phyloP scores from a whole-genome alignment of 2,329 filamentous ascomycete genomes.

The Eutypella sp. region DNA sequence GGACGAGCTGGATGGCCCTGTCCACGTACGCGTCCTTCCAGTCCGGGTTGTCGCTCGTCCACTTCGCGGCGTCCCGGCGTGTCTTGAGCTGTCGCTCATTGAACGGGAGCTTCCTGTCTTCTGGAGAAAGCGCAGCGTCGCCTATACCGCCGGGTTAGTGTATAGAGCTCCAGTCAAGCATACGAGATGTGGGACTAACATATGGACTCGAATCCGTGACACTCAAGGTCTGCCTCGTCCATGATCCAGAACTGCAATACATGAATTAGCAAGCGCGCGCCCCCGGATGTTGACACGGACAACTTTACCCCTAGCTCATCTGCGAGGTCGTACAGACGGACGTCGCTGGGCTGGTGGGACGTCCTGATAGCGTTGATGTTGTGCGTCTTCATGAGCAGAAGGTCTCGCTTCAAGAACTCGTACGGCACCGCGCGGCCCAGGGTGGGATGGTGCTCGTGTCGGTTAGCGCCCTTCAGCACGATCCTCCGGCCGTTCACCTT shows the following conservation, averaged over 20 bases:
- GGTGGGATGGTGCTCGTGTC: slow-evolving; percentile 57
- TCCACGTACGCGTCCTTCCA: slow-evolving; percentile 61
- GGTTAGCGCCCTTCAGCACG: slow-evolving; percentile 54
- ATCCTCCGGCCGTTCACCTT: slow-evolving; percentile 54
- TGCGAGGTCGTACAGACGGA: slow-evolving; percentile 47
- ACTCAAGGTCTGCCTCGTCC: slow-evolving; percentile 40
- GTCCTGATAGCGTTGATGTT: slow-evolving; percentile 60
- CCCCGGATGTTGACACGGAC: background rate
- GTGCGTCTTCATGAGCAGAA: slow-evolving; percentile 56
- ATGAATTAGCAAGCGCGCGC: background rate
- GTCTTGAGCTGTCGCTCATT: slow-evolving; percentile 27
- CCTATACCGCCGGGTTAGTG: slow-evolving; percentile 16
- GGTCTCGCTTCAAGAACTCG: slow-evolving; percentile 50
- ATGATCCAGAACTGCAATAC: slow-evolving; percentile 47
- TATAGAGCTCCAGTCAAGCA: background rate
- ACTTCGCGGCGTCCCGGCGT: slow-evolving; percentile 35
- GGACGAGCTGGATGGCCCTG: slow-evolving; percentile 57
- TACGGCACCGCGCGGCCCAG: slow-evolving; percentile 50
- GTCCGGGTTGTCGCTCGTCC: slow-evolving; percentile 50
- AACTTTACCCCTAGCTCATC: slow-evolving; percentile 48
- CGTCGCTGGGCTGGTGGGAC: slow-evolving; percentile 54
- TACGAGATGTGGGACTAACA: slow-evolving; percentile 14
- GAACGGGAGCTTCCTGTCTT: slow-evolving; percentile 23
- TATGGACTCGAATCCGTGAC: slow-evolving; percentile 30
- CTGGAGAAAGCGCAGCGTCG: slow-evolving; percentile 24